These are phyloP conservation scores for Hypoxylon trugodes DNA, from an alignment of 495 filamentous ascomycete genomes.

Conservation along the genomic window DNA sequence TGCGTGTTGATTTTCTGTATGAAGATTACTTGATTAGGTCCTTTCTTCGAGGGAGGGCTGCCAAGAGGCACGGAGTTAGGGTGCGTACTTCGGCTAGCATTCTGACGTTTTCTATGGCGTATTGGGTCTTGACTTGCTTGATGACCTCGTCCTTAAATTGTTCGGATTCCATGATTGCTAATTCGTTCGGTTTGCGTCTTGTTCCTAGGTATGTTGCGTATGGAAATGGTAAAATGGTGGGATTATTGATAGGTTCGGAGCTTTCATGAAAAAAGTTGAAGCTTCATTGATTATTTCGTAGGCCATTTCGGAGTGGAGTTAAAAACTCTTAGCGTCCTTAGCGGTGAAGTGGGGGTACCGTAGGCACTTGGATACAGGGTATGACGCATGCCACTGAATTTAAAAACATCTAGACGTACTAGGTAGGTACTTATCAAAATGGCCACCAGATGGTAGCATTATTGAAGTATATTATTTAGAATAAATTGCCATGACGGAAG, in stretches of 20 bases:
- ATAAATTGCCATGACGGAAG: too few relatives aligned
- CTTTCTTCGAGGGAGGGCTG: neutral
- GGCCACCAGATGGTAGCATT: too few relatives aligned
- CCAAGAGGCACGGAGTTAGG: neutral
- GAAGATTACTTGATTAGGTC: conserved; percentile 6
- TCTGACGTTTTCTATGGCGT: conserved; percentile 77
- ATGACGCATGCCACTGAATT: too few relatives aligned
- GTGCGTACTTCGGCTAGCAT: conserved; percentile 73
- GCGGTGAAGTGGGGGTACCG: neutral
- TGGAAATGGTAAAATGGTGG: neutral
- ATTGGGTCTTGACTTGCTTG: conserved; percentile 76
- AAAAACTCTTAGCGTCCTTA: neutral
- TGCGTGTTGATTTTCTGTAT: conserved; percentile 91
- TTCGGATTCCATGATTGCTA: conserved; percentile 54
- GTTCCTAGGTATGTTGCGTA: neutral
- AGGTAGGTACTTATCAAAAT: too few relatives aligned
- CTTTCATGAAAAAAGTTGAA: conserved; percentile 31
- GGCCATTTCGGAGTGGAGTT: neutral
- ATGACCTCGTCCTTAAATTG: conserved; percentile 71
- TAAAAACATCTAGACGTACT: too few relatives aligned
- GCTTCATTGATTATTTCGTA: conserved; percentile 26
- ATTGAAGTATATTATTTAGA: too few relatives aligned
- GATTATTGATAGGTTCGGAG: neutral
- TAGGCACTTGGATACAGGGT: too few relatives aligned
- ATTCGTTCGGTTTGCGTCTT: neutral